Evolutionary conservation across 2,329 filamentous ascomycete genomes (phyloP), one percentile per base, ranked within the genome.

Genomic region (Colletotrichum lentis): DNA sequence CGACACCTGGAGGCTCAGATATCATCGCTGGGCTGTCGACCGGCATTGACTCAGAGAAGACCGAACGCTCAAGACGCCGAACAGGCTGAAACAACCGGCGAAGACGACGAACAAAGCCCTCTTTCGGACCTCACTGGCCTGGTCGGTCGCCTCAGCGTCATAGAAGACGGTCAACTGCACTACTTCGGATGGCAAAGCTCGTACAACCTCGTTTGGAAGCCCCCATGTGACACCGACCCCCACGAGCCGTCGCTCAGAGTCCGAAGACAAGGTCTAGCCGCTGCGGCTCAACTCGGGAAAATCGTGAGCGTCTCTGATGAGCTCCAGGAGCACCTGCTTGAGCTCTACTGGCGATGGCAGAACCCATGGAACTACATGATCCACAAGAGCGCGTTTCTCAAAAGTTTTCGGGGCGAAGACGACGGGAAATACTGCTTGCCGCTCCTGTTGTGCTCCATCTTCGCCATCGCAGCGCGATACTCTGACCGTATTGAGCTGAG

Each of bases 331-430:
- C 74, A 76, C 37, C 66, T 76, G 0, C 70, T 76, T 8, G 71
- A 72, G 6, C 62, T 76, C 1, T 76, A 71, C 41, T 76, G 72
- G 70, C 53, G 58, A 4, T 76, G 74, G 74, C 72, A 73, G 44
- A 75, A 76, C 14, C 69, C 72, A 0, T 75, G 74, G 73, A 69
- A 71, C n/a, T 74, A 74, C 27, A 53, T 76, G 14, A 66, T 76
- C 1, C 69, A 73, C 49, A 73, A 73, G 8, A 71, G 59, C 5
- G 54, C 66, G 0, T 75, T 76, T 24, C 43, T 71, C 22, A 44
- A 53, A 14, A 72, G 68, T 24, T 71, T 69, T n/a, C 44, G 61
- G 1, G 68, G 50, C 3, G 53, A 68, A 12, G 62, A 62, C 5
- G 56, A 64, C 5, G 70, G 73, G 10, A 50, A 50, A 27, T 57